These are phyloP conservation scores for Cyberlindnera subsufficiens DNA, from an alignment of 805 yeast genomes.

Conservation along the genomic window DNA sequence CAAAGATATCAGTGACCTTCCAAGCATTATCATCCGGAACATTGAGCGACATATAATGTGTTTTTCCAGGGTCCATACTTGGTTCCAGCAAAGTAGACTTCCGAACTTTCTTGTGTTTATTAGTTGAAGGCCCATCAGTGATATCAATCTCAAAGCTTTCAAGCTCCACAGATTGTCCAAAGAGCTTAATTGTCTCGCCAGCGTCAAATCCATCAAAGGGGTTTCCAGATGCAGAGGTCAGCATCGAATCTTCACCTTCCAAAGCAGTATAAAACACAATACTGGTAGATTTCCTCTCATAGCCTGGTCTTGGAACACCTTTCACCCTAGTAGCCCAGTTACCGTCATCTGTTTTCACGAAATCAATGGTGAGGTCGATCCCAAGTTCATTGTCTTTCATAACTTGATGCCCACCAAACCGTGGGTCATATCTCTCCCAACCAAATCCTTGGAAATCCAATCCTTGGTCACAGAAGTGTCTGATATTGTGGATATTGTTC, in stretches of 20 bases:
- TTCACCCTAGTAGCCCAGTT: constrained; percentile 78
- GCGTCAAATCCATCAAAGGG: constrained; percentile 22
- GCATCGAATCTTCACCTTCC: constrained; percentile 50
- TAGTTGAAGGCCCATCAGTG: constrained; percentile 46
- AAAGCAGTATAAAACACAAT: constrained; percentile 75
- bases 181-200: constrained; percentile 34
- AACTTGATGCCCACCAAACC: constrained; percentile 78
- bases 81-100: constrained; percentile 28
- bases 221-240: constrained; percentile 33
- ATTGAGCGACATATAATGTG: constrained; percentile 62
- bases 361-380: constrained; percentile 60
- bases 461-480: constrained; percentile 72
- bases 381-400: constrained; percentile 63
- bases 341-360: constrained; percentile 66
- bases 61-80: constrained; percentile 47
- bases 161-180: constrained; percentile 57
- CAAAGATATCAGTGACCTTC: constrained; percentile 73
- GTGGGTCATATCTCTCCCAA: constrained; percentile 85
- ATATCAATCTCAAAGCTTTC: constrained; percentile 59
- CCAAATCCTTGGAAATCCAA: constrained; percentile 71
- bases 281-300: constrained; percentile 47
- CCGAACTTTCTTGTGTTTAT: constrained; percentile 34
- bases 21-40: constrained; percentile 72
- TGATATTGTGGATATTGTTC: constrained; percentile 45
- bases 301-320: constrained; percentile 54